phyloP scores from a whole-genome alignment of 257 asterid genomes.

The Rauvolfia tetraphylla region DNA sequence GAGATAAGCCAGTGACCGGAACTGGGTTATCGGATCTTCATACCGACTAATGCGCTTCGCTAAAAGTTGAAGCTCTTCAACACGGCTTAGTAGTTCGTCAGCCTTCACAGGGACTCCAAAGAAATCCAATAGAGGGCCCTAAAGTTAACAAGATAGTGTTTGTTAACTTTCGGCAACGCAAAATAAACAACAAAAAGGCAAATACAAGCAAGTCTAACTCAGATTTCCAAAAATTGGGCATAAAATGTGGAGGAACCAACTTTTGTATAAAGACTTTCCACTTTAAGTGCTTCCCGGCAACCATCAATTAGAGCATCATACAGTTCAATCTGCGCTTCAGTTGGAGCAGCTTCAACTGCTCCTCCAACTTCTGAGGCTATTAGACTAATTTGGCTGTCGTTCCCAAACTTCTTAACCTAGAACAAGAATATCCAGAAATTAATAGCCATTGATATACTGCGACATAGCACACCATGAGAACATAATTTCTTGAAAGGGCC shows the following conservation, averaged over 20 bases:
- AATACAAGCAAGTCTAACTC: neutral
- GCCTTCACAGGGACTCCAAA: conserved; percentile 99
- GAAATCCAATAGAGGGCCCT: conserved; percentile 96
- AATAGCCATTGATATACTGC: neutral
- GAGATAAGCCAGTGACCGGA: conserved; percentile 74
- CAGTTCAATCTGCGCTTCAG: conserved; percentile 91
- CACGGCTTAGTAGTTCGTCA: conserved; percentile 83
- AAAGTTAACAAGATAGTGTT: conserved; percentile 1
- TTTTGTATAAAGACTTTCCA: conserved; percentile 67
- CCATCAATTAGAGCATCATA: conserved; percentile 92
- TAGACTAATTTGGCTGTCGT: conserved; percentile 75
- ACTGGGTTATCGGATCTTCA: conserved; percentile 83
- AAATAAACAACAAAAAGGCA: neutral
- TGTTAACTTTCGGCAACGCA: conserved; percentile 9
- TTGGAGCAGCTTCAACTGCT: conserved; percentile 83
- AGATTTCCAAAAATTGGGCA: neutral
- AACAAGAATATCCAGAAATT: conserved; percentile 8
- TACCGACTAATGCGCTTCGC: conserved; percentile 87
- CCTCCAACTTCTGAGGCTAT: conserved; percentile 97
- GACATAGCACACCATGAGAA: too few species aligned
- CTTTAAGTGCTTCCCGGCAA: conserved; percentile 80
- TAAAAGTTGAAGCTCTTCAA: conserved; percentile 92
- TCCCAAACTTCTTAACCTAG: conserved; percentile 95
- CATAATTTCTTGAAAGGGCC: too few species aligned
- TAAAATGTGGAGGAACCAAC: conserved; percentile 33